phyloP scores from a whole-genome alignment of 805 yeast genomes.

The Metschnikowia orientalis region DNA sequence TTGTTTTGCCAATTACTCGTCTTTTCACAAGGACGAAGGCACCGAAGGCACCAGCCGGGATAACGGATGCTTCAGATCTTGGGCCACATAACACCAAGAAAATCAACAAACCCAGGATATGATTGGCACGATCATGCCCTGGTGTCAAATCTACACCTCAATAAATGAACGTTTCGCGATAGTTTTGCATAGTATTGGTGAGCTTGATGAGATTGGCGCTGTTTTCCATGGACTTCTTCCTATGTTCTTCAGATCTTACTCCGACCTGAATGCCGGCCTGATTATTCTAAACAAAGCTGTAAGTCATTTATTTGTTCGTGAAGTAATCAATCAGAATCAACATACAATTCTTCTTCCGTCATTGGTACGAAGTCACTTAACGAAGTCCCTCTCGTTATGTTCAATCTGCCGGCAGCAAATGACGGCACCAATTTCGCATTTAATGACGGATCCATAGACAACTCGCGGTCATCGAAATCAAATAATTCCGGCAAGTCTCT shows the following conservation, averaged over 20 bases:
- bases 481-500: conserved; percentile 46
- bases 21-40: conserved; percentile 10
- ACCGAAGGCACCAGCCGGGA: too few relatives aligned
- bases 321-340: conserved; percentile 34
- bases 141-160: too few relatives aligned
- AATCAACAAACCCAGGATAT: conserved; percentile 35
- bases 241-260: too few relatives aligned
- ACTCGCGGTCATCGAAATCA: conserved; percentile 50
- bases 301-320: neutral
- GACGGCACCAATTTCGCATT: conserved; percentile 41
- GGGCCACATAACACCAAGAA: conserved; percentile 20
- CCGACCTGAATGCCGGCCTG: too few relatives aligned
- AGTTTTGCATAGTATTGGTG: too few relatives aligned
- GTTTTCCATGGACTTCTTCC: too few relatives aligned
- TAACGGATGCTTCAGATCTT: too few relatives aligned
- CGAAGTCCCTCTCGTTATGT: conserved; percentile 20
- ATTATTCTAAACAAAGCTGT: too few relatives aligned
- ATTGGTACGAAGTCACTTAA: conserved; percentile 40
- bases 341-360: conserved; percentile 22
- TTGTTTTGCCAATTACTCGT: conserved; percentile 44
- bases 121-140: too few relatives aligned
- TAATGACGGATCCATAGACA: conserved; percentile 41
- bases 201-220: too few relatives aligned
- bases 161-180: too few relatives aligned
- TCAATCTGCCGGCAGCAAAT: conserved; percentile 29